Conservation (phyloP, 2,329 filamentous ascomycete genomes). For the Calonectria hongkongensis region DNA sequence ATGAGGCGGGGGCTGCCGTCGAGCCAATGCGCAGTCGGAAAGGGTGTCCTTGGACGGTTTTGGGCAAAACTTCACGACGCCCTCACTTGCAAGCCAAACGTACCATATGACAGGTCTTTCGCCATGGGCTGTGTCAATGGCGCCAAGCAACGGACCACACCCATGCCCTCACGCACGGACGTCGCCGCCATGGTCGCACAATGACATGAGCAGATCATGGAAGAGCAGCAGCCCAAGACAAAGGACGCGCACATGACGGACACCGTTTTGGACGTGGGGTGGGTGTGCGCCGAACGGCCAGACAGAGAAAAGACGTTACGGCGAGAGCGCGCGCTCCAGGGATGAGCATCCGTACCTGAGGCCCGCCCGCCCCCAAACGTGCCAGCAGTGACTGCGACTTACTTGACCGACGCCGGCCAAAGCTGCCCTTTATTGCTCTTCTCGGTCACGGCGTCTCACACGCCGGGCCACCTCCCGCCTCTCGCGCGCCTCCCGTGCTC, state of each 20-base stretch:
- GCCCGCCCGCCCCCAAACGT: not conserved
- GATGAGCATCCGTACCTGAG: conserved; percentile 24
- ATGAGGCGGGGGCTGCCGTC: conserved; percentile 7
- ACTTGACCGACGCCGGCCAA: not conserved
- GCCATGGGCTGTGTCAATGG: conserved; percentile 45
- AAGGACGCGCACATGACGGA: conserved; percentile 45
- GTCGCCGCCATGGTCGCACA: conserved; percentile 50
- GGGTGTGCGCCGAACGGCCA: conserved; percentile 46
- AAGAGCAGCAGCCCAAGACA: conserved; percentile 3
- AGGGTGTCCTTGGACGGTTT: not conserved
- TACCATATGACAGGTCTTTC: conserved; percentile 49
- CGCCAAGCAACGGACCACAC: conserved; percentile 43
- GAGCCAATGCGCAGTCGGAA: not conserved
- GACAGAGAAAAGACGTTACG: conserved; percentile 27
- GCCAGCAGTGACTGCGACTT: not conserved
- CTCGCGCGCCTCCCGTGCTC: not conserved
- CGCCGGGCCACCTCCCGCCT: not conserved
- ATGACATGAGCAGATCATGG: conserved; percentile 35
- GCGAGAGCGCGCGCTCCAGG: conserved; percentile 17
- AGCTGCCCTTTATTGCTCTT: not conserved
- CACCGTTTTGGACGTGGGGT: conserved; percentile 47
- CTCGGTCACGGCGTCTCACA: not conserved
- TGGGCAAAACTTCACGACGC: not conserved
- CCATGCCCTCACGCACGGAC: conserved; percentile 49
- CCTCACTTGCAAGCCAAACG: not conserved